Evolutionary conservation across 257 asterid genomes (phyloP).

Genomic region (Lycium barbarum): DNA sequence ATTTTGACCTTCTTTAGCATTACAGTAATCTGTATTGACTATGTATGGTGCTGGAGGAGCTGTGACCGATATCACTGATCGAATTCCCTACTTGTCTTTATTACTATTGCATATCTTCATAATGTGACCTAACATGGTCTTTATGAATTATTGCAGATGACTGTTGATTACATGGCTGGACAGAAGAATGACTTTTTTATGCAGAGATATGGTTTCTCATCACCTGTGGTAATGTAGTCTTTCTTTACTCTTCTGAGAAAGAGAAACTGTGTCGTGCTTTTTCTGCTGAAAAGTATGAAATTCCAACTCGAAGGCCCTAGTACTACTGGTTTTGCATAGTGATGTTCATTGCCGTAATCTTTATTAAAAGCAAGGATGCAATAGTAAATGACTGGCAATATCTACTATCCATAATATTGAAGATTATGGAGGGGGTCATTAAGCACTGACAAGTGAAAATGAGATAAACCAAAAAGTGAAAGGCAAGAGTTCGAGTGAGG

Average conservation of each 20-base stretch:
- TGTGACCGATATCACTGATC: not conserved
- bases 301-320: not conserved
- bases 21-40: not conserved
- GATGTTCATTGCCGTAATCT: not conserved
- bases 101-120: slow-evolving; percentile 1
- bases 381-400: slow-evolving; percentile 16
- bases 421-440: not conserved
- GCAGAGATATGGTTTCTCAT: slow-evolving; percentile 97
- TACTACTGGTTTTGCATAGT: not conserved
- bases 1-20: not conserved
- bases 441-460: slow-evolving; percentile 21
- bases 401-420: not conserved
- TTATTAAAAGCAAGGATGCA: not conserved
- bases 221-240: slow-evolving; percentile 77
- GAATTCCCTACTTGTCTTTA: not conserved
- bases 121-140: slow-evolving; percentile 6
- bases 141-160: slow-evolving; percentile 71
- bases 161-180: slow-evolving; percentile 78
- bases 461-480: not conserved
- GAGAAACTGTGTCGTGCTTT: not conserved
- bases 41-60: not conserved
- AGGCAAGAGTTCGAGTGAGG: not conserved
- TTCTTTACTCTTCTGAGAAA: slow-evolving; percentile 28
- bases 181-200: slow-evolving; percentile 76
- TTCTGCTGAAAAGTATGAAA: slow-evolving; percentile 16